phyloP scores from a whole-genome alignment of 179 eudicot species.

The Heliamphora pulchella region DNA sequence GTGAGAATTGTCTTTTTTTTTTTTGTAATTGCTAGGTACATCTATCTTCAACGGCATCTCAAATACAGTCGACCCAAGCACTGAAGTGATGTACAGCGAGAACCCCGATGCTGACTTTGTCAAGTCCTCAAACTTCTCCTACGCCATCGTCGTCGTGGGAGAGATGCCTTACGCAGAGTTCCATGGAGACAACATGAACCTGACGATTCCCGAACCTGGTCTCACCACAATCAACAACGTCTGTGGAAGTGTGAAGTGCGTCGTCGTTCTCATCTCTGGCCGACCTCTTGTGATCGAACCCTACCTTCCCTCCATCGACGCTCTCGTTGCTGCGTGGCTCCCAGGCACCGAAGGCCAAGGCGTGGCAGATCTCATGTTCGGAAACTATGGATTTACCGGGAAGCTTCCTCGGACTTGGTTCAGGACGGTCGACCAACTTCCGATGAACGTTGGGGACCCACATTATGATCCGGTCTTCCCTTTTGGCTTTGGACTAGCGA shows the following conservation, averaged over 20 bases:
- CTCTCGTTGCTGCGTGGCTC: conserved; percentile 66
- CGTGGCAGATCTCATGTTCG: conserved; percentile 53
- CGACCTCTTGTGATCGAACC: conserved; percentile 61
- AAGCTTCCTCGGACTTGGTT: conserved; percentile 66
- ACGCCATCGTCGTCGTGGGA: conserved; percentile 63
- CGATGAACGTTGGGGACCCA: conserved; percentile 57
- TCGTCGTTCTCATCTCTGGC: conserved; percentile 52
- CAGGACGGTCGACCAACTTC: conserved; percentile 45
- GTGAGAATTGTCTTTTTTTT: too few relatives aligned
- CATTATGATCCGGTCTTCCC: conserved; percentile 62
- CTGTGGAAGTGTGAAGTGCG: conserved; percentile 45
- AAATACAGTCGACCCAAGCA: conserved; percentile 51
- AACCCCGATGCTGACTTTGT: conserved; percentile 42
- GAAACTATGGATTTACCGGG: conserved; percentile 60
- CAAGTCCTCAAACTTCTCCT: conserved; percentile 39
- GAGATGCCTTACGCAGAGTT: conserved; percentile 58
- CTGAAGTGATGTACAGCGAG: conserved; percentile 49
- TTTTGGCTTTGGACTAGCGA: conserved; percentile 52
- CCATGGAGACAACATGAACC: conserved; percentile 47
- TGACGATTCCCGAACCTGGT: conserved; percentile 46
- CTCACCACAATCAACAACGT: conserved; percentile 40
- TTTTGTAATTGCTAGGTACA: too few relatives aligned
- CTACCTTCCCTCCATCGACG: conserved; percentile 34
- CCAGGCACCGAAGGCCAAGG: conserved; percentile 69
- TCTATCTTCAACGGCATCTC: background rate